Evolutionary conservation across 441 rosid species (phyloP).

Genomic region (Jatropha podagrica): DNA sequence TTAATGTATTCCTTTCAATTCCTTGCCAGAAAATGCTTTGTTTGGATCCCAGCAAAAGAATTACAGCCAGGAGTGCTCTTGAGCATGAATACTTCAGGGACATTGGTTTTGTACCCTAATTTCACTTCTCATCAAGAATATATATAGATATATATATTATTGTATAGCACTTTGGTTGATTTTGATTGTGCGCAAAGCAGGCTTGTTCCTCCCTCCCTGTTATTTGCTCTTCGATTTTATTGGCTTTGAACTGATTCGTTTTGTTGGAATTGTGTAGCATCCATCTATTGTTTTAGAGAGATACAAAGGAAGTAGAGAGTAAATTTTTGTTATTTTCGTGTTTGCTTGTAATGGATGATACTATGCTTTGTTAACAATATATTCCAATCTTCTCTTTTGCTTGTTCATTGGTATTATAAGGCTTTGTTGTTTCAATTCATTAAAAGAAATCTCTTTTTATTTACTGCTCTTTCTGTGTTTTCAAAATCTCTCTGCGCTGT

Average conservation of each 20-base stretch:
- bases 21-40: constrained; percentile 81
- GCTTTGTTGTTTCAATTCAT: too few relatives aligned
- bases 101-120: constrained; percentile 65
- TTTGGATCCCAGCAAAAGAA: constrained; percentile 89
- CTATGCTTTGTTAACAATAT: not conserved
- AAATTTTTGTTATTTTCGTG: not conserved
- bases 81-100: constrained; percentile 97
- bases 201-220: not conserved
- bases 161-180: constrained; percentile 30
- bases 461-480: too few relatives aligned
- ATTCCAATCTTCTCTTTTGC: not conserved
- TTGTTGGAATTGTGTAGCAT: not conserved
- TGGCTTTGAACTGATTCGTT: constrained; percentile 12
- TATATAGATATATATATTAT: constrained; percentile 28
- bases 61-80: constrained; percentile 82
- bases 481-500: too few relatives aligned
- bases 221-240: not conserved
- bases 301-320: not conserved
- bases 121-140: constrained; percentile 18
- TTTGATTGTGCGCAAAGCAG: constrained; percentile 13
- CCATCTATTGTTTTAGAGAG: not conserved
- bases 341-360: not conserved
- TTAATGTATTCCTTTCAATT: not conserved
- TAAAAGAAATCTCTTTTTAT: too few relatives aligned
- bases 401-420: too few relatives aligned